phyloP scores from a whole-genome alignment of 306 rosid species.

The Amphicarpaea edgeworthii region DNA sequence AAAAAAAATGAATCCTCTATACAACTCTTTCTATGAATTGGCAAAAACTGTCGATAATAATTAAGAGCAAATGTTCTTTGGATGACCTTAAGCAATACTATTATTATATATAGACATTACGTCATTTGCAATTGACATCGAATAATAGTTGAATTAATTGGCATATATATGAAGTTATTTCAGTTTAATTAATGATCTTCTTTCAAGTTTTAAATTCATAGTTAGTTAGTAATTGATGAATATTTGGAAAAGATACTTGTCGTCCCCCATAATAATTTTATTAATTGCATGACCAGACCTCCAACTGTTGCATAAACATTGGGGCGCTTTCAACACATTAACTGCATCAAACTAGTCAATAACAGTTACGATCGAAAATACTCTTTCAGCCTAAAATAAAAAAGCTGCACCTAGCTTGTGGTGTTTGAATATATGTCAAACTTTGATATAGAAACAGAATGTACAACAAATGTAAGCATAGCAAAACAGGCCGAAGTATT shows the following conservation, averaged over 20 bases:
- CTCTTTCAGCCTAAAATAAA: slow-evolving; percentile 88
- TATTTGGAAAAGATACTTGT: too few relatives aligned
- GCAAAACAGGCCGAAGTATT: slow-evolving; percentile 39
- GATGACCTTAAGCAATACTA: too few relatives aligned
- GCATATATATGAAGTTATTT: too few relatives aligned
- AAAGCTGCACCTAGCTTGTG: slow-evolving; percentile 72
- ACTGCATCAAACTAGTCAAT: slow-evolving; percentile 61
- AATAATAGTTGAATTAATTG: too few relatives aligned
- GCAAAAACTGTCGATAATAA: slow-evolving; percentile 52
- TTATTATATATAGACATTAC: too few relatives aligned
- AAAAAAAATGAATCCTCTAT: slow-evolving; percentile 39
- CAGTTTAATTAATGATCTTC: too few relatives aligned
- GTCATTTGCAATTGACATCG: too few relatives aligned
- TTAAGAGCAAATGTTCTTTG: slow-evolving; percentile 41
- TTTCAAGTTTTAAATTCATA: too few relatives aligned
- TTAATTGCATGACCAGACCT: too few relatives aligned
- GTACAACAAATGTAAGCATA: slow-evolving; percentile 25
- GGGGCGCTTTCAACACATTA: slow-evolving; percentile 81
- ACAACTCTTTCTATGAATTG: slow-evolving; percentile 8
- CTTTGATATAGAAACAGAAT: slow-evolving; percentile 35
- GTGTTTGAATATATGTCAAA: slow-evolving; percentile 37
- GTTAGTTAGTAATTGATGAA: too few relatives aligned
- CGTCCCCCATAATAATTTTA: too few relatives aligned
- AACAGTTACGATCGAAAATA: slow-evolving; percentile 92
- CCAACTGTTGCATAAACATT: slow-evolving; percentile 46